A percentile compares a stretch with the other conserved stretches of the same genome.
phyloP scores from a whole-genome alignment of 805 yeast species.

The Yamadazyma sp. region DNA sequence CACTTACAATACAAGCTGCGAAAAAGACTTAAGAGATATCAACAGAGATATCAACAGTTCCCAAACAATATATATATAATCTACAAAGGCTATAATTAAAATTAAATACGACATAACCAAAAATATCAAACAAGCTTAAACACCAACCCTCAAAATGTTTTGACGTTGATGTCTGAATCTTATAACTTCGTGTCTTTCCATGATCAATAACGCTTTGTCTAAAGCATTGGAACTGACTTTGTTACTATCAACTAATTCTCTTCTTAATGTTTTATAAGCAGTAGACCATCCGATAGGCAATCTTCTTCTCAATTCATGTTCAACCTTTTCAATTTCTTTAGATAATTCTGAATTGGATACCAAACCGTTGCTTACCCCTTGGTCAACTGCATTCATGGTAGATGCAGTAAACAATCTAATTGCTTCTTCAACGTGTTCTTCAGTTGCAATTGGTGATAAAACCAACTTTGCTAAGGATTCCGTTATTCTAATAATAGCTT shows the following conservation, averaged over 20 bases:
- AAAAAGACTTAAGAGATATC: too few relatives aligned
- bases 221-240: conserved; percentile 66
- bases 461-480: conserved; percentile 89
- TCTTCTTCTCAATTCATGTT: conserved; percentile 81
- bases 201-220: conserved; percentile 74
- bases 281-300: conserved; percentile 97
- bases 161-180: conserved; percentile 86
- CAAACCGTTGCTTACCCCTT: conserved; percentile 47
- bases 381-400: conserved; percentile 91
- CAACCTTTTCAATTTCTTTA: conserved; percentile 74
- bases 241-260: conserved; percentile 73
- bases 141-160: conserved; percentile 73
- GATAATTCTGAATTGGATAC: conserved; percentile 56
- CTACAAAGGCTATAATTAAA: too few relatives aligned
- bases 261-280: conserved; percentile 74
- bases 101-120: too few relatives aligned
- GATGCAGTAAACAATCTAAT: conserved; percentile 93
- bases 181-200: conserved; percentile 86
- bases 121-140: too few relatives aligned
- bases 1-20: too few relatives aligned
- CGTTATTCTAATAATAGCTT: conserved; percentile 93
- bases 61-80: too few relatives aligned
- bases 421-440: conserved; percentile 92
- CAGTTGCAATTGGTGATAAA: conserved; percentile 78
- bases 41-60: too few relatives aligned